Evolutionary conservation across 148 eudicot species (phyloP).

Genomic region (Cornus kousa): DNA sequence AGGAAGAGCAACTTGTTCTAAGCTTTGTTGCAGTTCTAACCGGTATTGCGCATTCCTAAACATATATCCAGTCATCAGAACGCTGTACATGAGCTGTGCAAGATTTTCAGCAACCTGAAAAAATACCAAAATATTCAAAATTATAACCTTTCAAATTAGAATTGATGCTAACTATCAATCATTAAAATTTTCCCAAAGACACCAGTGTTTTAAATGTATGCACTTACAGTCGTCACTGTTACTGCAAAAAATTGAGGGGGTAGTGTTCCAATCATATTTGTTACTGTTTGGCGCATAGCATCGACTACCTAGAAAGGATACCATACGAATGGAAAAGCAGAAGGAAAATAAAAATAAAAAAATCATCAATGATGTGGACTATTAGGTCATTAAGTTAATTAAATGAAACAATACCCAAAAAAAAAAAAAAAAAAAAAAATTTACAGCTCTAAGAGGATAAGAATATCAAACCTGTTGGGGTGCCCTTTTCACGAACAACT

Average conservation of each 20-base stretch:
- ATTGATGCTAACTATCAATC: not conserved
- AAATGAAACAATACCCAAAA: too few relatives aligned
- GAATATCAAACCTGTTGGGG: slow-evolving; percentile 61
- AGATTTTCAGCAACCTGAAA: slow-evolving; percentile 91
- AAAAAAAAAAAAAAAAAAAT: too few relatives aligned
- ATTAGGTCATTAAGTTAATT: too few relatives aligned
- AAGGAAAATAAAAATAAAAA: not conserved
- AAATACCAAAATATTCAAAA: slow-evolving; percentile 11
- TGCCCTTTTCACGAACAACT: slow-evolving; percentile 81
- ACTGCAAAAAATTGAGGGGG: slow-evolving; percentile 88
- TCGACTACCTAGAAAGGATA: slow-evolving; percentile 63
- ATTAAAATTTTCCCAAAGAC: not conserved
- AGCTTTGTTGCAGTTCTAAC: slow-evolving; percentile 75
- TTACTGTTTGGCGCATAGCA: slow-evolving; percentile 92
- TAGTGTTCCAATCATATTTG: slow-evolving; percentile 89
- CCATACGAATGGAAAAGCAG: not conserved
- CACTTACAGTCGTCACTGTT: slow-evolving; percentile 85
- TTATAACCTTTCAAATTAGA: slow-evolving; percentile 10
- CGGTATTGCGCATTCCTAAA: slow-evolving; percentile 86
- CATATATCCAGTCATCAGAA: slow-evolving; percentile 95
- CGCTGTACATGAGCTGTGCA: slow-evolving; percentile 94
- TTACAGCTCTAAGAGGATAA: not conserved
- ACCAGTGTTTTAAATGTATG: not conserved
- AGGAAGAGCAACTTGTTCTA: slow-evolving; percentile 84
- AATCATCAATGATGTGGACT: too few relatives aligned